phyloP scores from a whole-genome alignment of 1,284 basidiomycete genomes.

The Pulveroboletus sp. region DNA sequence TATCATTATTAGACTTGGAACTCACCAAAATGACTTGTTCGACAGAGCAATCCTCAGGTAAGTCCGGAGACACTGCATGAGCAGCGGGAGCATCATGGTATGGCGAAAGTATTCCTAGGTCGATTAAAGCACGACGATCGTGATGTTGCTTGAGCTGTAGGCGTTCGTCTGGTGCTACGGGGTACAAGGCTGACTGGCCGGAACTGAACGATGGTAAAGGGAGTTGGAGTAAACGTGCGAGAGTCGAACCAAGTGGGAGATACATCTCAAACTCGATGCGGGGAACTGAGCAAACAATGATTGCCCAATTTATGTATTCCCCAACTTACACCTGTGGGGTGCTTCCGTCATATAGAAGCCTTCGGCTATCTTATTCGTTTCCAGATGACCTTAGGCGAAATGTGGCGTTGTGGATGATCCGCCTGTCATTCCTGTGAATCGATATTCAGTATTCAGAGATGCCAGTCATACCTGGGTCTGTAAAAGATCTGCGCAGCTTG shows the following conservation, averaged over 20 bases:
- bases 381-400: too few species aligned
- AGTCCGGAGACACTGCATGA: conserved; percentile 29
- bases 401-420: too few species aligned
- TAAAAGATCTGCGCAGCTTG: too few species aligned
- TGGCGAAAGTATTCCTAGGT: conserved; percentile 38
- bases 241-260: conserved; percentile 6
- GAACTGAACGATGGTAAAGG: not conserved
- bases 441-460: too few species aligned
- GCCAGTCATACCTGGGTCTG: too few species aligned
- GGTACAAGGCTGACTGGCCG: not conserved
- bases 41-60: conserved; percentile 42
- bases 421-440: too few species aligned
- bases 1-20: not conserved
- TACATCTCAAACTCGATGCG: conserved; percentile 11
- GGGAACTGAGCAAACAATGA: not conserved
- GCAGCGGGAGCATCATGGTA: conserved; percentile 37
- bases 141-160: not conserved
- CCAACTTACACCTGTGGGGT: not conserved
- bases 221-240: conserved; percentile 16
- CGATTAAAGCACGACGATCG: conserved; percentile 2
- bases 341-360: not conserved
- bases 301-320: not conserved
- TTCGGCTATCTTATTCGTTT: not conserved
- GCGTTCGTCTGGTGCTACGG: not conserved
- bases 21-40: conserved; percentile 39